These are phyloP conservation scores for Fragaria ananassa DNA, from an alignment of 306 rosid species.

Conservation along the genomic window DNA sequence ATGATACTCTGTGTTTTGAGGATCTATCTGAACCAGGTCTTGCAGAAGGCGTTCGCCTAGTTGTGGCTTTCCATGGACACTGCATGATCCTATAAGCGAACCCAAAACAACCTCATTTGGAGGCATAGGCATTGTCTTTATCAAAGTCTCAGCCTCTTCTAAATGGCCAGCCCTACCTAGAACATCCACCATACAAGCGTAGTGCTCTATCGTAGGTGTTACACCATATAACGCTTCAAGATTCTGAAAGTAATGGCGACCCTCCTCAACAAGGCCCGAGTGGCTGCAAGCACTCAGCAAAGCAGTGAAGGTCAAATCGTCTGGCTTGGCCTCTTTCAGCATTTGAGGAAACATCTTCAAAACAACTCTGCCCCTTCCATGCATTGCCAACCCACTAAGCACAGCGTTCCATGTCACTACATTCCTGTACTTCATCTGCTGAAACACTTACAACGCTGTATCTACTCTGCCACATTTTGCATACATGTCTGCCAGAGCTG, in stretches of 20 bases:
- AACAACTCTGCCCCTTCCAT: constrained; percentile 47
- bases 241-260: constrained; percentile 46
- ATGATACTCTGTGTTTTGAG: constrained; percentile 58
- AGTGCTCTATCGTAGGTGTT: constrained; percentile 57
- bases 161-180: constrained; percentile 65
- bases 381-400: constrained; percentile 74
- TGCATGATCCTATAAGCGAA: constrained; percentile 66
- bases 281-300: constrained; percentile 77
- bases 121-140: constrained; percentile 57
- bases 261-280: constrained; percentile 60
- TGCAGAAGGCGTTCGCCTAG: constrained; percentile 54
- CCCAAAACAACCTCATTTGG: constrained; percentile 71
- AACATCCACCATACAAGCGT: constrained; percentile 69
- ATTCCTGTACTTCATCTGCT: constrained; percentile 44
- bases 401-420: constrained; percentile 77
- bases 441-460: constrained; percentile 40
- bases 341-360: constrained; percentile 47
- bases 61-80: constrained; percentile 45
- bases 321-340: constrained; percentile 60
- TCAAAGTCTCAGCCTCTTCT: constrained; percentile 50
- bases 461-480: constrained; percentile 65
- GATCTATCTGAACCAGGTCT: constrained; percentile 51
- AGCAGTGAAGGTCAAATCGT: constrained; percentile 60
- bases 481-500: constrained; percentile 70
- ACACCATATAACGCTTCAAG: constrained; percentile 41